phyloP scores from a whole-genome alignment of 1,139 yeast genomes.

The Candida sanyaensis region DNA sequence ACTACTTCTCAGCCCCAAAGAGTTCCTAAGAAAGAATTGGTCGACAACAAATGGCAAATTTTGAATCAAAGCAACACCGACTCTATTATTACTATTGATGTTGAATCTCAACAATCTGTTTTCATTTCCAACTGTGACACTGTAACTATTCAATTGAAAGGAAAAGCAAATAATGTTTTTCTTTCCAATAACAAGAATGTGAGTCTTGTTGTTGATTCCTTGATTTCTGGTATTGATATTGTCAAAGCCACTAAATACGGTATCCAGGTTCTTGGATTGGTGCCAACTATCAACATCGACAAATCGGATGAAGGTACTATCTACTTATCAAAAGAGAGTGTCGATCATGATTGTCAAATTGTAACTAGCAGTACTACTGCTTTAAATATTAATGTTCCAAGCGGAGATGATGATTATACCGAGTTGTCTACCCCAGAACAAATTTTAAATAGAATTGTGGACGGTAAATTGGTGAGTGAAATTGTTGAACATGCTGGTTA shows the following conservation, averaged over 20 bases:
- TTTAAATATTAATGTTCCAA: constrained; percentile 79
- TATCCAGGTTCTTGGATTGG: constrained; percentile 74
- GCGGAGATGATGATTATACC: constrained; percentile 53
- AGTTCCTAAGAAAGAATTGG: constrained; percentile 71
- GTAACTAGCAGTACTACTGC: constrained; percentile 85
- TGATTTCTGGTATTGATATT: constrained; percentile 86
- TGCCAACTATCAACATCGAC: constrained; percentile 85
- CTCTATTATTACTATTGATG: constrained; percentile 65
- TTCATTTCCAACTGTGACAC: constrained; percentile 81
- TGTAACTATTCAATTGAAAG: constrained; percentile 77
- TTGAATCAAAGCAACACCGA: constrained; percentile 69
- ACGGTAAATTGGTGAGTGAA: constrained; percentile 43
- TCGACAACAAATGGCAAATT: constrained; percentile 83
- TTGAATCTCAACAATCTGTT: constrained; percentile 83
- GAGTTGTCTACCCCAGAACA: constrained; percentile 91
- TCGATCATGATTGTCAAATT: constrained; percentile 63
- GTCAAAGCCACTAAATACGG: constrained; percentile 84
- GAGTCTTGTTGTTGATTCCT: constrained; percentile 79
- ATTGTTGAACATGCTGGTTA: constrained; percentile 53
- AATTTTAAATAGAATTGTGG: constrained; percentile 58
- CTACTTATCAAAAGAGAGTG: constrained; percentile 71
- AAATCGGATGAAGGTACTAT: constrained; percentile 85
- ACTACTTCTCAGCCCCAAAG: constrained; percentile 24
- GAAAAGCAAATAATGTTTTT: constrained; percentile 89
- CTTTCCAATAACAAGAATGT: constrained; percentile 69